Percentiles rank a stretch among this genome's conserved stretches.
phyloP scores from a whole-genome alignment of 805 yeast species.

The Candida awuae region DNA sequence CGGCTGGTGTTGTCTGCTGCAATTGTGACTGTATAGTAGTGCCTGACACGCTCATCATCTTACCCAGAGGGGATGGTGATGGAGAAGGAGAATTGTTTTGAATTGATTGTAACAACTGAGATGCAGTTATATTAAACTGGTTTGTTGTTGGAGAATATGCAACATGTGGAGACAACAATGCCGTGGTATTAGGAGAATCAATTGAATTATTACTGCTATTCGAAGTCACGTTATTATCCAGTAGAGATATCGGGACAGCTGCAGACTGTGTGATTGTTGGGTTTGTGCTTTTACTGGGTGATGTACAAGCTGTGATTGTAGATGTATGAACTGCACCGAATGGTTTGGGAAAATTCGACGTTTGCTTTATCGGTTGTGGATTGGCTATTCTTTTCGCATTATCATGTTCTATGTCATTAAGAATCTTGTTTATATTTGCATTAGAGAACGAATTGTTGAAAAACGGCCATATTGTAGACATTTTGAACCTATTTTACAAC shows the following conservation, averaged over 20 bases:
- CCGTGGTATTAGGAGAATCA: slow-evolving; percentile 8
- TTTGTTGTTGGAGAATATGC: slow-evolving; percentile 18
- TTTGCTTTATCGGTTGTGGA: neutral
- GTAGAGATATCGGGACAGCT: neutral
- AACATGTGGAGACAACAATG: slow-evolving; percentile 17
- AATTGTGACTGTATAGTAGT: slow-evolving; percentile 1
- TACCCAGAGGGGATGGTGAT: slow-evolving; percentile 9
- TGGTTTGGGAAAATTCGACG: neutral
- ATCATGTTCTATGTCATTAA: slow-evolving; percentile 32
- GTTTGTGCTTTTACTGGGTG: neutral
- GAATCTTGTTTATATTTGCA: slow-evolving; percentile 30
- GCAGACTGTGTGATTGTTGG: neutral
- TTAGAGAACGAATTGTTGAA: slow-evolving; percentile 31
- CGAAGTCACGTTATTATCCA: neutral
- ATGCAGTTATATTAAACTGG: slow-evolving; percentile 25
- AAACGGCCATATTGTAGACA: slow-evolving; percentile 35
- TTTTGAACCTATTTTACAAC: too few species aligned
- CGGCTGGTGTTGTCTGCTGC: neutral
- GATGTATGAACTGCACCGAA: neutral
- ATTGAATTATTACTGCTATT: slow-evolving; percentile 3
- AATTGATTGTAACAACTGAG: slow-evolving; percentile 29
- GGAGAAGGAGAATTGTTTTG: slow-evolving; percentile 20
- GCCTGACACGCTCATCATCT: slow-evolving; percentile 2
- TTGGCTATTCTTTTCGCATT: slow-evolving; percentile 18
- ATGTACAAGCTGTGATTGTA: slow-evolving; percentile 1